A percentile compares a stretch with the other conserved stretches of the same genome.
Evolutionary conservation across 2,329 filamentous ascomycete species (phyloP).

Genomic region (Penicillium janthinellum): DNA sequence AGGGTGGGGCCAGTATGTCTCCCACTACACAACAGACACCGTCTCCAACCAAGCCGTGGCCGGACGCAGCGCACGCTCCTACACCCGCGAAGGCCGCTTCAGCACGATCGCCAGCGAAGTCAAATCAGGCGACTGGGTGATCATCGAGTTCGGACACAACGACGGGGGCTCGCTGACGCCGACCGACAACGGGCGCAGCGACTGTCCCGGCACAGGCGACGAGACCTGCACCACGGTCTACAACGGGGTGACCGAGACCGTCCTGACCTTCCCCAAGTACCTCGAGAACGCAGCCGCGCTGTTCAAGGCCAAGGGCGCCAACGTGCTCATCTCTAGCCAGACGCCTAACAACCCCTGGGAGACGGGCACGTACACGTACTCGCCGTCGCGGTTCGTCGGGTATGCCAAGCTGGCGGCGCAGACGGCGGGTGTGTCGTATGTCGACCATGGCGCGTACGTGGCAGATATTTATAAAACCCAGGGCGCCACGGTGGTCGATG

Average conservation of each 20-base stretch:
- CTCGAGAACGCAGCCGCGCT: slow-evolving; percentile 58
- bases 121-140: slow-evolving; percentile 62
- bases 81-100: slow-evolving; percentile 67
- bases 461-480: slow-evolving; percentile 56
- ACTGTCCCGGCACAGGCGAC: slow-evolving; percentile 57
- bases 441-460: slow-evolving; percentile 63
- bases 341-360: slow-evolving; percentile 68
- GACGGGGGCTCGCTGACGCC: slow-evolving; percentile 61
- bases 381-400: slow-evolving; percentile 57
- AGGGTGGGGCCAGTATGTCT: slow-evolving; percentile 67
- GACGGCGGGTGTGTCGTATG: slow-evolving; percentile 53
- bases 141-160: slow-evolving; percentile 75
- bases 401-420: slow-evolving; percentile 55
- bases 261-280: slow-evolving; percentile 64
- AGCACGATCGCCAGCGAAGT: slow-evolving; percentile 56
- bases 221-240: slow-evolving; percentile 59
- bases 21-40: slow-evolving; percentile 50
- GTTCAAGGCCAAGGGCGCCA: slow-evolving; percentile 60
- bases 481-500: slow-evolving; percentile 54
- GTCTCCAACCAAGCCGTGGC: slow-evolving; percentile 67
- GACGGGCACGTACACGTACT: slow-evolving; percentile 54
- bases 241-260: slow-evolving; percentile 55
- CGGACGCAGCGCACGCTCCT: slow-evolving; percentile 68
- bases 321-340: slow-evolving; percentile 60
- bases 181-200: slow-evolving; percentile 63